These are phyloP conservation scores for Leccinum pachyderme DNA, from an alignment of 1,284 basidiomycete species.

Conservation along the genomic window DNA sequence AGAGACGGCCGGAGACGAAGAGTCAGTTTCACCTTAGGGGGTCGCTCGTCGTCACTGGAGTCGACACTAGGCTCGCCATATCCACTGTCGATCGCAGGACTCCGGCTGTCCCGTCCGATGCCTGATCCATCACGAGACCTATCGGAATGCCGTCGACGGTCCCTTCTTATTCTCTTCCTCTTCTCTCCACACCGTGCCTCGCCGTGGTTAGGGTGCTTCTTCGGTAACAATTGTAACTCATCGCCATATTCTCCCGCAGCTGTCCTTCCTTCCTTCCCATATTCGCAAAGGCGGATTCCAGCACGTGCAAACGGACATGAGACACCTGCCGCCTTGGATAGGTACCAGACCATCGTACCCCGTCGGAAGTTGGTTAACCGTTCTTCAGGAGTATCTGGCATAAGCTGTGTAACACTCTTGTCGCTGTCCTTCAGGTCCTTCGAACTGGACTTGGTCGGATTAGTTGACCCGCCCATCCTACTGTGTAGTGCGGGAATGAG, in stretches of 20 bases:
- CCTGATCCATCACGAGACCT: constrained; percentile 11
- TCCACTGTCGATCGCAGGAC: constrained; percentile 31
- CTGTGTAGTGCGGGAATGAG: constrained; percentile 70
- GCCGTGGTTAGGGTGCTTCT: constrained; percentile 39
- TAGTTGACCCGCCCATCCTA: constrained; percentile 63
- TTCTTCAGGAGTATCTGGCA: constrained; percentile 28
- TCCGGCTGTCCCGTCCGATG: constrained; percentile 15
- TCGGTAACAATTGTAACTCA: constrained; percentile 24
- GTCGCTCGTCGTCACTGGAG: constrained; percentile 44
- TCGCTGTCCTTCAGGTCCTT: constrained; percentile 18
- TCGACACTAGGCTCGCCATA: constrained; percentile 34
- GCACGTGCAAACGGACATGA: constrained; percentile 70
- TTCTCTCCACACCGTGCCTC: constrained; percentile 62
- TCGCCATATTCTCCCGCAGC: constrained; percentile 14
- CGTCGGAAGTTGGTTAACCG: constrained; percentile 71
- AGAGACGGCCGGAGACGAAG: constrained; percentile 50
- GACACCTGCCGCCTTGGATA: constrained; percentile 67
- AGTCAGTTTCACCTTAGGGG: constrained; percentile 66
- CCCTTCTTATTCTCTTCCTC: constrained; percentile 59
- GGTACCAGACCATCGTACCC: constrained; percentile 77
- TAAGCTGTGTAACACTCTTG: constrained; percentile 8
- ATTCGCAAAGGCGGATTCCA: constrained; percentile 69
- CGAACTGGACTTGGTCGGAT: constrained; percentile 35
- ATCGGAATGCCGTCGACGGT: constrained; percentile 38
- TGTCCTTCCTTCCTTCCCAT: constrained; percentile 49